Evolutionary conservation across 2,329 filamentous ascomycete genomes (phyloP).

Genomic region (Colletotrichum simmondsii): DNA sequence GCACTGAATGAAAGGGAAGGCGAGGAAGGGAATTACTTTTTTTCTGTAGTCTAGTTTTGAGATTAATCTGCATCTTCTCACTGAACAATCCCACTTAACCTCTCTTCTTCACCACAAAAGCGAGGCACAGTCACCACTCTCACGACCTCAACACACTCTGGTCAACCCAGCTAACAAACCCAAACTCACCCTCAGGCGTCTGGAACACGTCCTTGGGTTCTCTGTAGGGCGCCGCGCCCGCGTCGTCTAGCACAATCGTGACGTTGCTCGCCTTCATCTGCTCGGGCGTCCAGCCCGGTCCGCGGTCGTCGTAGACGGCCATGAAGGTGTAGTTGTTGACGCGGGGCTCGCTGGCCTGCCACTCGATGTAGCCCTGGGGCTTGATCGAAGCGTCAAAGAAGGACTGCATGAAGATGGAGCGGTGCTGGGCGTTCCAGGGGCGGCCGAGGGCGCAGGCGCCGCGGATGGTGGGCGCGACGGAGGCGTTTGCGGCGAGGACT

Average conservation of each 20-base stretch:
- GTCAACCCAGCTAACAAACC: constrained; percentile 32
- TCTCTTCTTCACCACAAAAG: too few relatives aligned
- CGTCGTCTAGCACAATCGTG: constrained; percentile 56
- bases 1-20: neutral
- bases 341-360: constrained; percentile 53
- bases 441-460: constrained; percentile 67
- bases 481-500: constrained; percentile 64
- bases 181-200: constrained; percentile 17
- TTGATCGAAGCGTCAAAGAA: constrained; percentile 66
- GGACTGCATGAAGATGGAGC: constrained; percentile 65
- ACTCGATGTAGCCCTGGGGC: constrained; percentile 65
- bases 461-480: constrained; percentile 46
- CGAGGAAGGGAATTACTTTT: neutral
- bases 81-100: neutral
- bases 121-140: neutral
- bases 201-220: constrained; percentile 30
- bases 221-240: constrained; percentile 41
- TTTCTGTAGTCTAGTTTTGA: neutral
- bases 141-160: constrained; percentile 29
- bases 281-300: constrained; percentile 64
- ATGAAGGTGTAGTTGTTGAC: constrained; percentile 61
- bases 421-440: constrained; percentile 70
- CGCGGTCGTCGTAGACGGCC: constrained; percentile 64
- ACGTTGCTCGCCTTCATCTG: constrained; percentile 52
- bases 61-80: neutral